These are phyloP conservation scores for Sugiyamaella novakii DNA, from an alignment of 1,139 yeast species.

Conservation along the genomic window DNA sequence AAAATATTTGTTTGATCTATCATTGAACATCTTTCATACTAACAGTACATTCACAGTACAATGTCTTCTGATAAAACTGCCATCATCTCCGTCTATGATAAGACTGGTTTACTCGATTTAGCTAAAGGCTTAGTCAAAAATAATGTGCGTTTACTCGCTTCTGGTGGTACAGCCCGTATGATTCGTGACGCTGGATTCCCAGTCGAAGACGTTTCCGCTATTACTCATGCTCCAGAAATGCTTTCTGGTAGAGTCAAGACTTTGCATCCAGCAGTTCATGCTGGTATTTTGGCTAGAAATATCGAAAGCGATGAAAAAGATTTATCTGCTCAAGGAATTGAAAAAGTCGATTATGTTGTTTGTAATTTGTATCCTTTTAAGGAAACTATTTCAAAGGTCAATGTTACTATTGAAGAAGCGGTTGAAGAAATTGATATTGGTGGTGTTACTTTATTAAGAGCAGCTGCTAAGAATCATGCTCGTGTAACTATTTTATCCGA, in stretches of 20 bases:
- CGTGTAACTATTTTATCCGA: conserved; percentile 94
- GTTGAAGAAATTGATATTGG: conserved; percentile 99
- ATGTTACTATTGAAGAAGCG: conserved; percentile 95
- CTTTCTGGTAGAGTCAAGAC: conserved; percentile 98
- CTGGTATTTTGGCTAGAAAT: conserved; percentile 94
- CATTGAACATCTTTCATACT: no score
- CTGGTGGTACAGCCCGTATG: conserved; percentile 95
- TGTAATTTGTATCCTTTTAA: conserved; percentile 98
- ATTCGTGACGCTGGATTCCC: conserved; percentile 98
- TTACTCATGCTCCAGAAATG: conserved; percentile 99
- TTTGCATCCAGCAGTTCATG: conserved; percentile 97
- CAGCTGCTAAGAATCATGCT: conserved; percentile 97
- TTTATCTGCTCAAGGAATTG: conserved; percentile 82
- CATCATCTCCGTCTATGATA: conserved; percentile 93
- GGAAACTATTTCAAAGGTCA: conserved; percentile 93
- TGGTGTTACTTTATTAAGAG: conserved; percentile 94
- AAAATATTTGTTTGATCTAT: no score
- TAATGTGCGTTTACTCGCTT: conserved; percentile 88
- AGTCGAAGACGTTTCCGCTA: conserved; percentile 90
- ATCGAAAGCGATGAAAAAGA: conserved; percentile 88
- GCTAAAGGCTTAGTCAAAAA: conserved; percentile 92
- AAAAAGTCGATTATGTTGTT: conserved; percentile 93
- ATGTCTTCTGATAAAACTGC: conserved; percentile 67
- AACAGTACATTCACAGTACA: conserved; percentile 2
- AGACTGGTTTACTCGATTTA: conserved; percentile 91